Evolutionary conservation across 352 stramenopile species (phyloP), one percentile per base, ranked within the genome.

Genomic region (Globisporangium alternatum): DNA sequence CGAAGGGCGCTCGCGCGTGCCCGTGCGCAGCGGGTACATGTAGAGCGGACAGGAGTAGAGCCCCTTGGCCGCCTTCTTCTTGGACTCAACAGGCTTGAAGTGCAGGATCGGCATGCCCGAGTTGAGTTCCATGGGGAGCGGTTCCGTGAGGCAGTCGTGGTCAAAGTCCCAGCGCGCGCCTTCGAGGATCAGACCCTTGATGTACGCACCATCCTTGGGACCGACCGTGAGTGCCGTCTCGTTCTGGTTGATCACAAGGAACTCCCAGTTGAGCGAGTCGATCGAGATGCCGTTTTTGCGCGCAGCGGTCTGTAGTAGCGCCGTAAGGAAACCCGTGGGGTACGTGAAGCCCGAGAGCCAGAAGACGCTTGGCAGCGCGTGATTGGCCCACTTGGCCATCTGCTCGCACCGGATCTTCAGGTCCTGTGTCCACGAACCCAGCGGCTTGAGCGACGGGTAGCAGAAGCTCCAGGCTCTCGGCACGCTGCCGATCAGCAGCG

Each of bases 331-430:
- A 5, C 92, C 91, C 30, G 94, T 98, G 21, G 96, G 96, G 65
- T 99, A 99, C 10, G 96, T 99, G 64, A 99, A 98, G 3, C 93
- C 96, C 3, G 90, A 83, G 7, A 99, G 86, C 96, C 96, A 99
- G 63, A 98, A 98, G 10, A 97, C 86, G 43, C 78, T 74, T 17
- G 96, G 96, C 25, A 97, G 71, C 0, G 72, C 77, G 28, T 86
- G 74, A 48, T 93, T 89, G 0, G 90, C 86, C 95, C 95, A 98
- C 45, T 81, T 83, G 62, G 69, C 80, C 76, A 98, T 96, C 73
- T 98, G 94, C 17, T 97, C 89, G 30, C 91, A 89, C 9, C 93
- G 78, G 6, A 86, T 60, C 65, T 94, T 93, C 2, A 99, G 74
- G 60, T 99, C 96, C 13, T 89, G 75, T 22, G 97, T 96, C 95